These are phyloP conservation scores for Diaporthe nobilis DNA, from an alignment of 2,329 filamentous ascomycete species.

Conservation along the genomic window DNA sequence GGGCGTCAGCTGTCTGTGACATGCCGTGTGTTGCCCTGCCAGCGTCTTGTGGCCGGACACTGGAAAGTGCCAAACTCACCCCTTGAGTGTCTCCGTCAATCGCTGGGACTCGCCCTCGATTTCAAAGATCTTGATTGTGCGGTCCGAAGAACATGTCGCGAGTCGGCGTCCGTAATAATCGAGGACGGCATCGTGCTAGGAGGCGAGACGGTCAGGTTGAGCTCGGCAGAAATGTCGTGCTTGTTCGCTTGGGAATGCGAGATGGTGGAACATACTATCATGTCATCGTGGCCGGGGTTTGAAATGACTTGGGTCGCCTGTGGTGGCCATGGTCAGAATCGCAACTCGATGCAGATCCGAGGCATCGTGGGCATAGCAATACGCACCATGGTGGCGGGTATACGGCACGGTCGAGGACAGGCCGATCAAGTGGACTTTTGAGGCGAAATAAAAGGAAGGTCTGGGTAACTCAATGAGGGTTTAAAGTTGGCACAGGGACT, in stretches of 20 bases:
- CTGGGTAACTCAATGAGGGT: conserved; percentile 2
- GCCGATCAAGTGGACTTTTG: background rate
- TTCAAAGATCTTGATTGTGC: conserved; percentile 99
- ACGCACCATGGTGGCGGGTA: conserved; percentile 41
- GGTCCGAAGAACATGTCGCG: conserved; percentile 97
- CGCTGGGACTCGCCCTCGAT: conserved; percentile 94
- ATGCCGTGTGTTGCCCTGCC: background rate
- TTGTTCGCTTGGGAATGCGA: conserved; percentile 37
- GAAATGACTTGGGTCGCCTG: conserved; percentile 80
- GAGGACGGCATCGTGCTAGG: conserved; percentile 94
- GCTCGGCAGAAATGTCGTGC: conserved; percentile 29
- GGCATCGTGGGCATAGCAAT: conserved; percentile 6
- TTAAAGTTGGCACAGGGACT: background rate
- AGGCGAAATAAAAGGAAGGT: background rate
- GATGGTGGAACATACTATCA: conserved; percentile 84
- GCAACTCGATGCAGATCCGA: background rate
- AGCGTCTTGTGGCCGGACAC: background rate
- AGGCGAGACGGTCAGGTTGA: conserved; percentile 39
- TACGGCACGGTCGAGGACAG: background rate
- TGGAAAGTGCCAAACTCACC: conserved; percentile 67
- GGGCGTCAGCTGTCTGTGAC: conserved; percentile 1
- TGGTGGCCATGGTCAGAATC: conserved; percentile 33
- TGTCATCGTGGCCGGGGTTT: conserved; percentile 95
- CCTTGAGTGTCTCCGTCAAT: conserved; percentile 92
- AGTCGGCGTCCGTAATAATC: conserved; percentile 98